A percentile compares a stretch with the other conserved stretches of the same genome.
Evolutionary conservation across 164 flowering plant genomes (phyloP).

Genomic region (Vitis labrusca): DNA sequence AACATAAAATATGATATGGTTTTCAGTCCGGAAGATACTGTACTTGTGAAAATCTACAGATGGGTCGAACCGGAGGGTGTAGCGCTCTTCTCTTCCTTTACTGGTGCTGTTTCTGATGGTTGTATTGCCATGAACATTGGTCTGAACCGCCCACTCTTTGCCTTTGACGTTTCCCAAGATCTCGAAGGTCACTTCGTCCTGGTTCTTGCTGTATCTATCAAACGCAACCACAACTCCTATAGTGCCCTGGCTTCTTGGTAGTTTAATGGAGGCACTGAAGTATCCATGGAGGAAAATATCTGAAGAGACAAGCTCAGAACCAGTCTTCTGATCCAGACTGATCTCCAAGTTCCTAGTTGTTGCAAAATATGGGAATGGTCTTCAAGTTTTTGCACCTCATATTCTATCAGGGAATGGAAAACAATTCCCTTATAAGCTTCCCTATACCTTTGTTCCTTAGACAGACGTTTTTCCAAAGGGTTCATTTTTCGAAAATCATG

Average conservation of each 20-base stretch:
- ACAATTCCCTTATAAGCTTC: too few species aligned
- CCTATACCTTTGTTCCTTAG: too few species aligned
- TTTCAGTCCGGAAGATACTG: conserved; percentile 62
- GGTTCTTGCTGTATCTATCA: conserved; percentile 53
- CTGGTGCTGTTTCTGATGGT: conserved; percentile 31
- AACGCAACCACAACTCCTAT: conserved; percentile 77
- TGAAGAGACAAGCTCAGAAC: conserved; percentile 65
- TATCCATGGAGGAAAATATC: conserved; percentile 64
- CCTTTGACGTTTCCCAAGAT: conserved; percentile 63
- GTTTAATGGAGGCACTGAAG: conserved; percentile 68
- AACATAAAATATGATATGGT: conserved; percentile 53
- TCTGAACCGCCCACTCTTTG: conserved; percentile 65
- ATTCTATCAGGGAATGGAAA: too few species aligned
- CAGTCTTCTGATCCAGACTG: conserved; percentile 16
- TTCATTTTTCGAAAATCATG: too few species aligned
- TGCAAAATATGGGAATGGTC: too few species aligned
- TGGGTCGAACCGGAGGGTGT: conserved; percentile 73
- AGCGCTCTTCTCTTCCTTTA: conserved; percentile 72
- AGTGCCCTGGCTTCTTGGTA: conserved; percentile 56
- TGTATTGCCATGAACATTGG: conserved; percentile 70
- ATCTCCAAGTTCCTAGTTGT: too few species aligned
- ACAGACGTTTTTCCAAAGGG: too few species aligned
- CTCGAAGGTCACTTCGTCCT: conserved; percentile 71
- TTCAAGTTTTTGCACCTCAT: too few species aligned
- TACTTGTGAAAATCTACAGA: conserved; percentile 64